Base-by-base conservation (phyloP, 176 grass and related monocot species). In the Phoenix roebelenii region DNA sequence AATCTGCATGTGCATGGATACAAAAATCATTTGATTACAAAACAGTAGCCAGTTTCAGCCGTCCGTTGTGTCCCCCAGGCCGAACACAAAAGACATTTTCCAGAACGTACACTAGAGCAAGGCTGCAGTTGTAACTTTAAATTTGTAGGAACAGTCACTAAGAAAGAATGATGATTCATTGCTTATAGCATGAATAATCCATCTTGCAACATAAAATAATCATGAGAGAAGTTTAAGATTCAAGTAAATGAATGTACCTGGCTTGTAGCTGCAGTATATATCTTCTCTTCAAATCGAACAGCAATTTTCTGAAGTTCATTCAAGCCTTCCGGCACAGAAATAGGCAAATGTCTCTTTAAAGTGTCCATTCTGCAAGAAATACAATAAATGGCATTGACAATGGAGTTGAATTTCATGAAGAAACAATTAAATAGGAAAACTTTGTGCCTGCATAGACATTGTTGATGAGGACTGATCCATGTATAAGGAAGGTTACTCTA, bases 301-400 rank as follows among this genome's bases (percentile, higher is more conserved):
- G 81, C 92, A 66, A 97, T 91, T 20, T 75, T 80, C 4, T 83
- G 52, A 75, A 96, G 86, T 54, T 90, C 92, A 54, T 16, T 83
- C 44, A 96, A 25, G 1, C 81, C 86, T 6, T 90, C 86, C 16
- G 86, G 77, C 23, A 66, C 80, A 18, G 72, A 84, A 9, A 88
- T 71, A n/a, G 83, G 81, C 35, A 85, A 35, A 16, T 80, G 83
- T 68, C 74, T 96, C 83, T 88, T 88, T 50, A 96, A 80, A 55
- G 87, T 88, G 15, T 88, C 87, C 80, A 85, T 80, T 80, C 92
- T 96, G 49, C 67, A 58, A 15, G 12, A 16, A 72, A 18, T 14
- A 18, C 62, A 51, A 70, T 16, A 10, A 25, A 25, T 74, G 60
- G 23, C 9, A 50, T 18, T 25, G 35, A 10, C 59, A 49, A 66